Evolutionary conservation across 2,329 filamentous ascomycete species (phyloP).

Genomic region (Waltergamsia citrina): DNA sequence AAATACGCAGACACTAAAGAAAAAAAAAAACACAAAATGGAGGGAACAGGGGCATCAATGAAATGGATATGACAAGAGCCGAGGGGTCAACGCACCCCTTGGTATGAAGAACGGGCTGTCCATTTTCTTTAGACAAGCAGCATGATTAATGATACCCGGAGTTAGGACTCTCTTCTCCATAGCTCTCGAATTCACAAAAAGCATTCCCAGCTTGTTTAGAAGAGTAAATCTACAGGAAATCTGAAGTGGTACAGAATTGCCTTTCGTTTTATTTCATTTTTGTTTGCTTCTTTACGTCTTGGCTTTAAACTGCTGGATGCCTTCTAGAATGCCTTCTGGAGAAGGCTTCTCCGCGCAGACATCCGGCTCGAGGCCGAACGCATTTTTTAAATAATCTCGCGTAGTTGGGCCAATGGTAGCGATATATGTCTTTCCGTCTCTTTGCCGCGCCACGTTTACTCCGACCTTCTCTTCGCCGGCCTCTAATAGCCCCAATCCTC

Average conservation of each 20-base stretch:
- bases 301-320: slow-evolving; percentile 38
- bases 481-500: slow-evolving; percentile 41
- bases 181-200: no score
- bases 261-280: background rate
- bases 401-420: slow-evolving; percentile 94
- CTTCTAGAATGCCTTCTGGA: slow-evolving; percentile 66
- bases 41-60: no score
- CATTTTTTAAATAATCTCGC: slow-evolving; percentile 56
- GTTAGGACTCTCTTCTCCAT: slow-evolving; percentile 5
- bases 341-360: slow-evolving; percentile 77
- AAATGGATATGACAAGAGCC: no score
- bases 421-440: slow-evolving; percentile 46
- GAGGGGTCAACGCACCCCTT: no score
- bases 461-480: slow-evolving; percentile 26
- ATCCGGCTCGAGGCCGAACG: slow-evolving; percentile 61
- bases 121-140: slow-evolving; percentile 1
- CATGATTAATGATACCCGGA: slow-evolving; percentile 14
- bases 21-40: background rate
- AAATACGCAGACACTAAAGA: background rate
- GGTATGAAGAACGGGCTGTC: no score
- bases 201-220: no score
- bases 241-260: no score
- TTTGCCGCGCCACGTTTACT: slow-evolving; percentile 27
- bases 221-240: no score
- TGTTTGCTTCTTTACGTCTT: background rate